Evolutionary conservation across 306 rosid species (phyloP).

Genomic region (Clitoria ternatea): DNA sequence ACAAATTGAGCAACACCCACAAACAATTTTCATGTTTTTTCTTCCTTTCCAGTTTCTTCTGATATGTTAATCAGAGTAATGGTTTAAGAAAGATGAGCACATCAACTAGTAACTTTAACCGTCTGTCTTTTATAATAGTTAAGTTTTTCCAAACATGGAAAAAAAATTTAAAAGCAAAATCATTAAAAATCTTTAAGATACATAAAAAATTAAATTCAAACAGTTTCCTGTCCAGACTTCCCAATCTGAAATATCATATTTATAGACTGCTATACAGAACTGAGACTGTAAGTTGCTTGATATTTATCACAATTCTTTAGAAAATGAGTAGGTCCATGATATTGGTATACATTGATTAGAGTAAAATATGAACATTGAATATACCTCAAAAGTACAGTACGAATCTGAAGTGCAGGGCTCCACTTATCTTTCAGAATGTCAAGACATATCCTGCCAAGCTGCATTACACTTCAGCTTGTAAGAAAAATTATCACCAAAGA

Average conservation of each 20-base stretch:
- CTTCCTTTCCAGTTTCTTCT: no score
- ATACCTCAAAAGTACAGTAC: conserved; percentile 92
- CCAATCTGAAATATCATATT: not conserved
- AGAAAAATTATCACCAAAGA: not conserved
- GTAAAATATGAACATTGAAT: conserved; percentile 1
- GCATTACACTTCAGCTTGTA: conserved; percentile 16
- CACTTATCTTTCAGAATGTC: conserved; percentile 91
- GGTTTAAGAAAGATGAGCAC: not conserved
- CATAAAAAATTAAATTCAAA: not conserved
- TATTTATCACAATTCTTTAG: conserved; percentile 6
- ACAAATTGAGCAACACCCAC: not conserved
- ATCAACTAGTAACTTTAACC: not conserved
- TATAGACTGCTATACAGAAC: not conserved
- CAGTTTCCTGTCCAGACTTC: not conserved
- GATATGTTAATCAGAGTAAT: not conserved
- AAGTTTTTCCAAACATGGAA: not conserved
- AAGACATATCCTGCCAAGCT: conserved; percentile 94
- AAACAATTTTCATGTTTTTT: not conserved
- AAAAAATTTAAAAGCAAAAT: not conserved
- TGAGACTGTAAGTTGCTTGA: not conserved
- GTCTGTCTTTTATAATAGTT: not conserved
- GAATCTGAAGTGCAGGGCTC: conserved; percentile 92
- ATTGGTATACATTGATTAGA: not conserved
- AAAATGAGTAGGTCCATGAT: not conserved
- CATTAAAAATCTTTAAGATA: not conserved